These are phyloP conservation scores for Aspergillus sp. DNA, from an alignment of 2,329 filamentous ascomycete genomes.

Conservation along the genomic window DNA sequence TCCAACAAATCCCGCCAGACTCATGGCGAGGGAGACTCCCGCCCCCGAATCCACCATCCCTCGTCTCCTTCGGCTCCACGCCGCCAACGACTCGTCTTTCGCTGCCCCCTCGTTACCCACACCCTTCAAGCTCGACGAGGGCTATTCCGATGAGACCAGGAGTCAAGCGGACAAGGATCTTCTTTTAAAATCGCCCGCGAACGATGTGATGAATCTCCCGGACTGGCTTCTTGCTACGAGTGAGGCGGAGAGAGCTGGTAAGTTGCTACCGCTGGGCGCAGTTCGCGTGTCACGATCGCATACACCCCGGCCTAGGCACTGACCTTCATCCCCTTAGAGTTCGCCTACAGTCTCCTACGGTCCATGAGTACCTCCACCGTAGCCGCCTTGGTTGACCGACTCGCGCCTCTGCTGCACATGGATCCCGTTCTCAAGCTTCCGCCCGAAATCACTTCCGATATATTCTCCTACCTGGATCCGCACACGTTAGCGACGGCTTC, in stretches of 20 bases:
- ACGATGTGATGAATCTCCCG: slow-evolving; percentile 48
- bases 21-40: slow-evolving; percentile 32
- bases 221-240: slow-evolving; percentile 56
- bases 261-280: slow-evolving; percentile 17
- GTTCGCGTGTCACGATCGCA: slow-evolving; percentile 2
- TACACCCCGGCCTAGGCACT: neutral
- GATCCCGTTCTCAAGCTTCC: slow-evolving; percentile 86
- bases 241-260: slow-evolving; percentile 58
- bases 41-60: slow-evolving; percentile 22
- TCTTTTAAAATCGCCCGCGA: slow-evolving; percentile 31
- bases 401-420: slow-evolving; percentile 84
- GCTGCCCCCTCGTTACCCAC: slow-evolving; percentile 30
- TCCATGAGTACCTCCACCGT: slow-evolving; percentile 78
- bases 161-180: slow-evolving; percentile 46
- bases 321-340: slow-evolving; percentile 54
- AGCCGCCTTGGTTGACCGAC: slow-evolving; percentile 73
- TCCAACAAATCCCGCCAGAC: neutral
- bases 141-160: slow-evolving; percentile 75
- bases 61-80: slow-evolving; percentile 26
- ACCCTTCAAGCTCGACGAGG: slow-evolving; percentile 71
- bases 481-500: slow-evolving; percentile 77
- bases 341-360: slow-evolving; percentile 75
- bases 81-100: slow-evolving; percentile 29
- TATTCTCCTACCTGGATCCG: slow-evolving; percentile 83
- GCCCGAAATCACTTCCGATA: slow-evolving; percentile 84